Conservation (phyloP, 352 stramenopile genomes). For the Plasmopara halstedii region DNA sequence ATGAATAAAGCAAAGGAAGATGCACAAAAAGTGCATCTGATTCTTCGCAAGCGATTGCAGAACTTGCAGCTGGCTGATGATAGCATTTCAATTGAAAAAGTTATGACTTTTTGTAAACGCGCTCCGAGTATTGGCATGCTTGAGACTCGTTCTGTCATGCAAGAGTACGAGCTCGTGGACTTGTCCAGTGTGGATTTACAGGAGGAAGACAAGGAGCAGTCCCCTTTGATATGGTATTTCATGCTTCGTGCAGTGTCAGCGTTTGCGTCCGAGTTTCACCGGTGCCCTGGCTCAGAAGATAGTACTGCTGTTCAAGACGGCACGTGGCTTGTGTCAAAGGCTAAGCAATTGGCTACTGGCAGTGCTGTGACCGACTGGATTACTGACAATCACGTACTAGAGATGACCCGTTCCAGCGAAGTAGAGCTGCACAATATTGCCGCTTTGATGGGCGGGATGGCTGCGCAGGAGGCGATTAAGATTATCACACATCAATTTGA, state of each 20-base stretch:
- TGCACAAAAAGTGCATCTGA: slow-evolving; percentile 27
- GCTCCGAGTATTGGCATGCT: slow-evolving; percentile 78
- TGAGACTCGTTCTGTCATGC: slow-evolving; percentile 66
- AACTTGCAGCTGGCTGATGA: slow-evolving; percentile 23
- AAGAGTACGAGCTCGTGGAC: slow-evolving; percentile 75
- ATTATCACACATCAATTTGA: slow-evolving; percentile 97
- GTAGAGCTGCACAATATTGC: slow-evolving; percentile 92
- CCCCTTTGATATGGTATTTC: slow-evolving; percentile 94
- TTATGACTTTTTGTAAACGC: slow-evolving; percentile 92
- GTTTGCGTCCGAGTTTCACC: slow-evolving; percentile 44
- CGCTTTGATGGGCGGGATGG: slow-evolving; percentile 93
- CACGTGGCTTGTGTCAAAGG: slow-evolving; percentile 50
- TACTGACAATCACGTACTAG: slow-evolving; percentile 68
- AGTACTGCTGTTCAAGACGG: slow-evolving; percentile 46
- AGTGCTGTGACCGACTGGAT: slow-evolving; percentile 42
- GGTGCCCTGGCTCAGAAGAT: slow-evolving; percentile 78
- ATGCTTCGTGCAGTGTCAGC: slow-evolving; percentile 74
- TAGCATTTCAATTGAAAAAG: slow-evolving; percentile 50
- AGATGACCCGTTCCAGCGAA: slow-evolving; percentile 90
- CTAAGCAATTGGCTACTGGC: slow-evolving; percentile 28
- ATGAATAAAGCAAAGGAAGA: slow-evolving; percentile 82
- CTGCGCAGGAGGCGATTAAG: slow-evolving; percentile 97
- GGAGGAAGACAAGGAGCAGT: slow-evolving; percentile 80
- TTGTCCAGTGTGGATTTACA: slow-evolving; percentile 65
- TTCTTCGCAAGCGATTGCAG: slow-evolving; percentile 26